Evolutionary conservation across 176 grass and related monocot genomes (phyloP).

Genomic region (Carex scoparia): DNA sequence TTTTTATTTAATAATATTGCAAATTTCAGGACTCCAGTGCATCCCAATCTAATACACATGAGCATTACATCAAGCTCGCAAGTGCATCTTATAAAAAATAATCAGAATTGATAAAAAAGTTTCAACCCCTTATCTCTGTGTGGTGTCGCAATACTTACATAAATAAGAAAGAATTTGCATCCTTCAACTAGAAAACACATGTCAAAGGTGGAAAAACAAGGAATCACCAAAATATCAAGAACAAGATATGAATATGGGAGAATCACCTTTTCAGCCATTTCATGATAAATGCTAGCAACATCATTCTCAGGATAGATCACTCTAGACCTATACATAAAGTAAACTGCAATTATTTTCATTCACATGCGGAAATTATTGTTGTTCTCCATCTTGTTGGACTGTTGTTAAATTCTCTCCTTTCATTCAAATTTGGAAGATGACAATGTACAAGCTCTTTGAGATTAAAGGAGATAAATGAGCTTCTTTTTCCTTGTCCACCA

Average conservation of each 20-base stretch:
- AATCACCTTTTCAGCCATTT: slow-evolving; percentile 79
- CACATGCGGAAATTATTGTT: not conserved
- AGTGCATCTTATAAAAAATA: not conserved
- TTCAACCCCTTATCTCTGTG: not conserved
- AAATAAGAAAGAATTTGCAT: not conserved
- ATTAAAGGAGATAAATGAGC: not conserved
- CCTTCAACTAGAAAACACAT: not conserved
- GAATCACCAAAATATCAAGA: not conserved
- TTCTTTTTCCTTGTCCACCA: not conserved
- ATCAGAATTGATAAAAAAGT: not conserved
- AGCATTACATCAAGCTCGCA: not conserved
- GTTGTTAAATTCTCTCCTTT: not conserved
- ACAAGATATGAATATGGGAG: not conserved
- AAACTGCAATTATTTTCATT: slow-evolving; percentile 12
- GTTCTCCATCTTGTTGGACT: not conserved
- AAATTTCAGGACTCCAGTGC: not conserved
- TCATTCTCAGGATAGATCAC: slow-evolving; percentile 78
- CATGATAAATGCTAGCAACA: slow-evolving; percentile 77
- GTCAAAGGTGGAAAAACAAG: not conserved
- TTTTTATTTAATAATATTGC: not conserved
- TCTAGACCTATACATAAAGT: slow-evolving; percentile 60
- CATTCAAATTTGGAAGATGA: slow-evolving; percentile 2
- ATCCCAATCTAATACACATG: not conserved
- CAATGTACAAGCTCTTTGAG: not conserved
- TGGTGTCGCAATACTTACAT: not conserved